A percentile compares a stretch with the other conserved stretches of the same genome.
Conservation (phyloP, 1,284 basidiomycete genomes). For the Leccinum angustisporum region DNA sequence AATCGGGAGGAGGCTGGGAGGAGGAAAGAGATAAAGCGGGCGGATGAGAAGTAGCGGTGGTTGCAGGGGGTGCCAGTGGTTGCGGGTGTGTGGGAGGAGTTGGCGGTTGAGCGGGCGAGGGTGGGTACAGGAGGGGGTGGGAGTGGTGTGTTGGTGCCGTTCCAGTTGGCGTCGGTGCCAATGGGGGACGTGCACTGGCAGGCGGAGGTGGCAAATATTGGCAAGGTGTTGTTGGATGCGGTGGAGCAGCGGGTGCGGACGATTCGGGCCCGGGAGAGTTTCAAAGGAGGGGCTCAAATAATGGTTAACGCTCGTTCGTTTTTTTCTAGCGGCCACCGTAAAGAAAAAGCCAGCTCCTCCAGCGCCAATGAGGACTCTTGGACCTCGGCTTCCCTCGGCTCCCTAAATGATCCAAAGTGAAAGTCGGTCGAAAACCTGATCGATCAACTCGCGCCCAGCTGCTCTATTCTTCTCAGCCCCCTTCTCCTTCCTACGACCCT, state of each 20-base stretch:
- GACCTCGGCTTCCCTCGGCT: no score
- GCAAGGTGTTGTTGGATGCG: conserved; percentile 51
- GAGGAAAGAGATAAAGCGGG: conserved; percentile 53
- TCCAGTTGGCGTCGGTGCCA: conserved; percentile 17
- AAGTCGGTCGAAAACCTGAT: no score
- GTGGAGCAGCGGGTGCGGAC: conserved; percentile 53
- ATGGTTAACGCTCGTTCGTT: background rate
- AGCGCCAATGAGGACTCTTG: no score
- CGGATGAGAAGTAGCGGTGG: conserved; percentile 71
- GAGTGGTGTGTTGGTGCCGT: conserved; percentile 11
- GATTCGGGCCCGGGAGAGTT: conserved; percentile 44
- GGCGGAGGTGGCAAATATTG: conserved; percentile 52
- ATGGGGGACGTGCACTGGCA: conserved; percentile 40
- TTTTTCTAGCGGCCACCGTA: no score
- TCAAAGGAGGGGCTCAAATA: conserved; percentile 26
- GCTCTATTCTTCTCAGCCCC: no score
- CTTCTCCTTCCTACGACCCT: no score
- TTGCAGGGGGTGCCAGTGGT: conserved; percentile 71
- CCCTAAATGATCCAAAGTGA: no score
- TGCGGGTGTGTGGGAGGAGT: conserved; percentile 67
- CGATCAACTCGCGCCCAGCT: no score
- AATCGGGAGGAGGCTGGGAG: conserved; percentile 53
- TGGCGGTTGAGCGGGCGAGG: conserved; percentile 42
- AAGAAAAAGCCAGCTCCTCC: no score
- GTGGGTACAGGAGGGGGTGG: background rate